Evolutionary conservation across 2,329 filamentous ascomycete genomes (phyloP), one percentile per base, ranked within the genome.

Genomic region (Xylaria sp.): DNA sequence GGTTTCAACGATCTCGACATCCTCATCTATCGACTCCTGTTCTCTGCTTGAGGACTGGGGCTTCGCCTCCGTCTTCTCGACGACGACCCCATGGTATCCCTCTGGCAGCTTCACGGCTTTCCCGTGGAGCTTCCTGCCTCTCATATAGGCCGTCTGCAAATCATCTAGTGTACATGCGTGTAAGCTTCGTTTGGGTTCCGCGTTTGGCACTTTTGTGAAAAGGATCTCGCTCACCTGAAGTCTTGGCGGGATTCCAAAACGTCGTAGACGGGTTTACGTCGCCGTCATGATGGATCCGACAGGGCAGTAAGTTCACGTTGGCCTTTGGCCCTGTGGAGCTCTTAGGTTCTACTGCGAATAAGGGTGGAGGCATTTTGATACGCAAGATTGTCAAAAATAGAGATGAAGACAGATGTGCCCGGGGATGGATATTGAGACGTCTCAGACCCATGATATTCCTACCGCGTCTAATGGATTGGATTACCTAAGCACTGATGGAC

Each of bases 101-200:
- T 86, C 78, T 0, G 94, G 92, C 0, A 97, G 75, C 3, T 81
- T 80, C 2, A 95, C 76, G 0, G 79, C 72, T 64, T 86, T 89
- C 43, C 91, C 92, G 47, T 87, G 83, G 1, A 97, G 82, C 73
- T 91, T 94, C 51, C 92, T 87, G 35, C 94, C 94, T 65, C 94
- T 89, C 67, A 96, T 90, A 72, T 94, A 90, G 3, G 88, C 82
- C 1, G 82, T 84, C 40, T 79, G 80, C 2, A 77, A 80, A 9
- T 78, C 79, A 71, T 85, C 86, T 88, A 46, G 1, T 3, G 31
- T 37, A 12, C 28, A 14, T 12, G 19, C 14, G 28, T n/a, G 71
- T 61, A 69, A 61, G 31, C 35, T 9, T 35, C 21, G 2, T 25
- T 4, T 1, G 33, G 2, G 14, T 31, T 21, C 11, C n/a, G 8